Conservation (phyloP, 2,329 filamentous ascomycete genomes). For the Ascochyta pisi region DNA sequence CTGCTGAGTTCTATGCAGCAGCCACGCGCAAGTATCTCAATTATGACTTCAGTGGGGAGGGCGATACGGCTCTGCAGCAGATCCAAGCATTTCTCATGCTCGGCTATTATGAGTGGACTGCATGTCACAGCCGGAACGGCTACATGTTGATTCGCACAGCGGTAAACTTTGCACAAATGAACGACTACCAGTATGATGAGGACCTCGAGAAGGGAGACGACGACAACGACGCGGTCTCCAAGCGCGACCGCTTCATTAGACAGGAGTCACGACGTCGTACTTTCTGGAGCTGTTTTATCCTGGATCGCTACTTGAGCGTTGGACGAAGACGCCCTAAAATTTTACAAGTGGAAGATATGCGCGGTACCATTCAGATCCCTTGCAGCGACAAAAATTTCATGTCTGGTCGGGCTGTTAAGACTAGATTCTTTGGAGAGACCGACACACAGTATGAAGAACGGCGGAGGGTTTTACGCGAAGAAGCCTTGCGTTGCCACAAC, state of each 20-base stretch:
- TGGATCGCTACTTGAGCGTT: constrained; percentile 73
- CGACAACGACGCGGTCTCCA: constrained; percentile 20
- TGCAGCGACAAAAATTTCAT: constrained; percentile 71
- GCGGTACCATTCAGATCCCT: constrained; percentile 65
- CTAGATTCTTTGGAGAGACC: constrained; percentile 29
- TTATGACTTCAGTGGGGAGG: constrained; percentile 9
- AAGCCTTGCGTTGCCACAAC: constrained; percentile 1
- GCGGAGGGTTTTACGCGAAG: constrained; percentile 17
- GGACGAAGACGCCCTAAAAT: constrained; percentile 68
- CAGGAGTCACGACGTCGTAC: constrained; percentile 72
- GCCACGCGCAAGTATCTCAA: constrained; percentile 60
- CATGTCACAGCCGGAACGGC: constrained; percentile 65
- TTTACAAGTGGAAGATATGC: constrained; percentile 65
- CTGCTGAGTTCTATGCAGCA: constrained; percentile 69
- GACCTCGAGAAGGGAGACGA: constrained; percentile 35
- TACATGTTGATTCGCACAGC: constrained; percentile 70
- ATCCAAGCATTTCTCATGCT: constrained; percentile 75
- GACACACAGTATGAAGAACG: constrained; percentile 22
- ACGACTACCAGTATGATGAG: constrained; percentile 40
- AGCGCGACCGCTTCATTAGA: constrained; percentile 58
- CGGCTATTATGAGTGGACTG: constrained; percentile 74
- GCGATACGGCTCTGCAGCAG: constrained; percentile 63
- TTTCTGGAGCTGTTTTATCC: constrained; percentile 76
- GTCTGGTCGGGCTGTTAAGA: constrained; percentile 65
- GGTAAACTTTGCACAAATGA: constrained; percentile 62